A percentile compares a stretch with the other conserved stretches of the same genome.
These are phyloP conservation scores for Nannizziopsis barbatae DNA, from an alignment of 2,329 filamentous ascomycete species.

Conservation along the genomic window DNA sequence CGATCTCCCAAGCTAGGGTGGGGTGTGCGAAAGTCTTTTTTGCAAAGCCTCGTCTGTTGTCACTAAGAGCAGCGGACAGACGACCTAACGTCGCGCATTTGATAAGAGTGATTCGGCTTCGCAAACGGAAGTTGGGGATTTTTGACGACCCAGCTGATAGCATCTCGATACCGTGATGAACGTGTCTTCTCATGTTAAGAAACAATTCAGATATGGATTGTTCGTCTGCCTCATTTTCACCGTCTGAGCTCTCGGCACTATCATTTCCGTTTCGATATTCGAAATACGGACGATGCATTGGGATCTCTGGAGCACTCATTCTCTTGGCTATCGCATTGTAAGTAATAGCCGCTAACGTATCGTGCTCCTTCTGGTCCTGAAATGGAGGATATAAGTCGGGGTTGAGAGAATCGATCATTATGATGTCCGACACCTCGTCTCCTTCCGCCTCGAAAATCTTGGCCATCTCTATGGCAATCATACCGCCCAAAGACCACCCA, in stretches of 20 bases:
- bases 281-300: conserved; percentile 6
- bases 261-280: conserved; percentile 9
- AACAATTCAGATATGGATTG: conserved; percentile 7
- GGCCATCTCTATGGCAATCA: conserved; percentile 24
- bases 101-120: conserved; percentile 5
- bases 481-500: conserved; percentile 31
- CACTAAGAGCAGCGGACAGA: neutral
- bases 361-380: conserved; percentile 10
- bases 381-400: conserved; percentile 13
- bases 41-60: conserved; percentile 4
- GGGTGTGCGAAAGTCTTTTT: conserved; percentile 1
- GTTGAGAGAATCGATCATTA: conserved; percentile 19
- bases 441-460: conserved; percentile 14
- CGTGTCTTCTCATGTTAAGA: conserved; percentile 9
- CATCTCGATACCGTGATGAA: conserved; percentile 6
- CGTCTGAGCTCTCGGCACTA: conserved; percentile 6
- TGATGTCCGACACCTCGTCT: conserved; percentile 16
- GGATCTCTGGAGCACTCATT: conserved; percentile 10
- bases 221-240: conserved; percentile 5
- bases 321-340: conserved; percentile 11
- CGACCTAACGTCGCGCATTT: conserved; percentile 6
- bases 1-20: conserved; percentile 5
- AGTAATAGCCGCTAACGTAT: conserved; percentile 9
- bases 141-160: conserved; percentile 1
- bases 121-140: neutral